Evolutionary conservation across 139 green algal species (phyloP).

Genomic region (Chlorokybus atmophyticus): DNA sequence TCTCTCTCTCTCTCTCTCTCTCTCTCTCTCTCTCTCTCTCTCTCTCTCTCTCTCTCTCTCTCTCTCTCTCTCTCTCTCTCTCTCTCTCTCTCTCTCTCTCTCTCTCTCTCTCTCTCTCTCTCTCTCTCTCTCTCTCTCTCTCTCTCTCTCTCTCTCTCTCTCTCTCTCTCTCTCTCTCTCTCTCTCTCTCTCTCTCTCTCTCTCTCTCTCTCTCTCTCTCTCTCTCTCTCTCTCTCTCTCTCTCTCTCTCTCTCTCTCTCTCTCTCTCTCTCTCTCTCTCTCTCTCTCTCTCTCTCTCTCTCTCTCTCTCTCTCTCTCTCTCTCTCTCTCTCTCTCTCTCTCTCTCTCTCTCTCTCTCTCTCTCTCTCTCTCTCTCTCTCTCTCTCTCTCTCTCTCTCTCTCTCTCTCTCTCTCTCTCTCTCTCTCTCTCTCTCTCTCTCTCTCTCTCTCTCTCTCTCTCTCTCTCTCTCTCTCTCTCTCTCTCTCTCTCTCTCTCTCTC

Average conservation of each 20-base stretch:
- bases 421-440: not conserved
- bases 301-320: not conserved
- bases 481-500: slow-evolving; percentile 3
- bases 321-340: not conserved
- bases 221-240: not conserved
- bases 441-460: slow-evolving; percentile 4
- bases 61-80: too few relatives aligned
- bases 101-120: too few relatives aligned
- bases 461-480: not conserved
- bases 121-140: too few relatives aligned
- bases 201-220: not conserved
- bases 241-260: not conserved
- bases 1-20: too few relatives aligned
- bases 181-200: not conserved
- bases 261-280: not conserved
- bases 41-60: too few relatives aligned
- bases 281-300: not conserved
- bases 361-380: not conserved
- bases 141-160: too few relatives aligned
- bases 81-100: too few relatives aligned
- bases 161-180: too few relatives aligned
- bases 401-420: not conserved
- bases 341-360: not conserved
- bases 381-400: not conserved
- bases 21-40: too few relatives aligned